Evolutionary conservation across 768 basidiomycete species (phyloP).

Genomic region (Mycena rebaudengoi): DNA sequence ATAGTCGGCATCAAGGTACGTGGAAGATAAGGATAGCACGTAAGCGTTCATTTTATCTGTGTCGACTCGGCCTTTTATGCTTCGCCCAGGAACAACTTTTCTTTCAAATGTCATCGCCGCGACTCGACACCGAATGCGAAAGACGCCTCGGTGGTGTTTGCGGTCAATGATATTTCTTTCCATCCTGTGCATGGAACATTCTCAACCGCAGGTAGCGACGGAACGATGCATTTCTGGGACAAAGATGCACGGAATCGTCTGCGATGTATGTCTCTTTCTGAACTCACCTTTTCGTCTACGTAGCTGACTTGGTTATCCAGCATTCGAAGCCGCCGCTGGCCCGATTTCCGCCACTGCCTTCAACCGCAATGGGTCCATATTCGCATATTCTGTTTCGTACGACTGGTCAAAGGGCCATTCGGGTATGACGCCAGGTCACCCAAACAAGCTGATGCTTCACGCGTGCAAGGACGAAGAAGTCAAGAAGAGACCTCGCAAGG

Average conservation of each 20-base stretch:
- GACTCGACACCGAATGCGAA: constrained; percentile 64
- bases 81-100: constrained; percentile 73
- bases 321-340: constrained; percentile 76
- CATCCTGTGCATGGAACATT: constrained; percentile 88
- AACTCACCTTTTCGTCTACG: background rate
- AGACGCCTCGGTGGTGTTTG: constrained; percentile 76
- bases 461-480: constrained; percentile 90
- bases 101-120: constrained; percentile 85
- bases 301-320: constrained; percentile 43
- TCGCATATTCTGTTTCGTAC: constrained; percentile 92
- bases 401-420: constrained; percentile 95
- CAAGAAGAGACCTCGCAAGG: constrained; percentile 66
- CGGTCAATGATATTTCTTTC: constrained; percentile 89
- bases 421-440: constrained; percentile 70
- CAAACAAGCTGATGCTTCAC: constrained; percentile 87
- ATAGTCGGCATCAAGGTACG: constrained; percentile 63
- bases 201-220: constrained; percentile 83
- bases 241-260: constrained; percentile 91
- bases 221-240: constrained; percentile 94
- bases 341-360: constrained; percentile 86
- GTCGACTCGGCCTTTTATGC: background rate
- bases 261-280: constrained; percentile 67
- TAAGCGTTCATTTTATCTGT: constrained; percentile 39
- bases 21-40: constrained; percentile 84
- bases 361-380: constrained; percentile 88